A percentile compares a stretch with the other conserved stretches of the same genome.
Conservation (phyloP, 2,329 filamentous ascomycete species). For the Pseudogymnoascus sp. region DNA sequence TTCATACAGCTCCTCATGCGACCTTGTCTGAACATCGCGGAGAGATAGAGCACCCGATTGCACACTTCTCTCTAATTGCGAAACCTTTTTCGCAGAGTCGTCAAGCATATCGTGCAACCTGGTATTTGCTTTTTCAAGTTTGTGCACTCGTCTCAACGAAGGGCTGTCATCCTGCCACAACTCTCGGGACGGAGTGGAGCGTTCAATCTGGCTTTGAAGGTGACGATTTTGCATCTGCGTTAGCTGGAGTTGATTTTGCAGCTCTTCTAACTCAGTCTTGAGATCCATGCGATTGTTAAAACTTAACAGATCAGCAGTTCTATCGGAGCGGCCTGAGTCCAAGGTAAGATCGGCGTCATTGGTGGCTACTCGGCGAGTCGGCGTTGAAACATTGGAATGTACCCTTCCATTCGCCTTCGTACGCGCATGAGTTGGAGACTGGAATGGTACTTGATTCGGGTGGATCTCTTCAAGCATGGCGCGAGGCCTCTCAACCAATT, state of each 20-base stretch:
- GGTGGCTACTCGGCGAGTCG: slow-evolving; percentile 61
- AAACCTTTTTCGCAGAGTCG: slow-evolving; percentile 88
- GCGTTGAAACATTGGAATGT: slow-evolving; percentile 69
- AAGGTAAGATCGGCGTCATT: slow-evolving; percentile 50
- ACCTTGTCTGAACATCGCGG: slow-evolving; percentile 85
- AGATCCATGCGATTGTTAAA: slow-evolving; percentile 87
- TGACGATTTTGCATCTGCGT: slow-evolving; percentile 93
- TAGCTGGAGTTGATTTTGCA: slow-evolving; percentile 90
- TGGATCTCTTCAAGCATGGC: slow-evolving; percentile 82
- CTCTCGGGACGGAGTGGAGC: slow-evolving; percentile 54
- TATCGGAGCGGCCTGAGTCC: slow-evolving; percentile 77
- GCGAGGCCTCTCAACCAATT: slow-evolving; percentile 54
- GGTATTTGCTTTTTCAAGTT: slow-evolving; percentile 86
- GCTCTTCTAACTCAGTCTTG: slow-evolving; percentile 80
- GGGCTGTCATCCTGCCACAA: slow-evolving; percentile 65
- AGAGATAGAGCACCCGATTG: slow-evolving; percentile 80
- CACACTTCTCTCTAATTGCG: slow-evolving; percentile 77
- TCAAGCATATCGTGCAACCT: slow-evolving; percentile 90
- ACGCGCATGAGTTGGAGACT: slow-evolving; percentile 65
- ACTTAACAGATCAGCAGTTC: slow-evolving; percentile 72
- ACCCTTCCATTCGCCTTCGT: slow-evolving; percentile 46
- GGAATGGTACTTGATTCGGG: slow-evolving; percentile 66
- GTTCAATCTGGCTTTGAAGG: slow-evolving; percentile 77
- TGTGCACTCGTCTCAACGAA: slow-evolving; percentile 72
- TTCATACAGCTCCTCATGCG: slow-evolving; percentile 89